Base-by-base conservation (phyloP, 345 rosid species). In the Sisymbrium altissimum region DNA sequence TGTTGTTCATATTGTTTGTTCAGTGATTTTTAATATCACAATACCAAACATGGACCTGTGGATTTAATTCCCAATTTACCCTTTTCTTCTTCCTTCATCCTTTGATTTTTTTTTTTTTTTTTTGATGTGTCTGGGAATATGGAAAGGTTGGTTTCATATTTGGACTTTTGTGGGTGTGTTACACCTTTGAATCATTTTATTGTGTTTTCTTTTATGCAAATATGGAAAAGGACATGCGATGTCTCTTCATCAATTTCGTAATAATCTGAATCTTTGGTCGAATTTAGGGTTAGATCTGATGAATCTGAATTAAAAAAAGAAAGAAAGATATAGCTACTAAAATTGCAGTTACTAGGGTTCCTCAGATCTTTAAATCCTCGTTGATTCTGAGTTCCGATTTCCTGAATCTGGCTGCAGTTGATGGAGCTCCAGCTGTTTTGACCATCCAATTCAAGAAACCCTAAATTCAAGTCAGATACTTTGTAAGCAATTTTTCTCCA, bases 251-350 rank as follows among this genome's bases (percentile, higher is more conserved):
- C 25, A 60, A 52, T 61, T 25, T 40, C 52, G 18, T 72, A 27
- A 58, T 57, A 58, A 66, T 73, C 77, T 80, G 68, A 72, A 71
- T 77, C 72, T 54, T 14, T 66, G 64, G 39, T 63, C 49, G n/a
- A 80, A 52, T 44, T 76, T 73, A 73, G 81, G 79, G 36, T 77
- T 80, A 76, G 86, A 86, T 86, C 87, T 82, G 82, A 45, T 77
- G 65, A 72, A 63, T 62, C 67, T 79, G 72, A 71, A 55, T 50
- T 69, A 40, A 56, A 27, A 1, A 45, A 23, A 1, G 3, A 23
- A 23, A 23, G 3, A 30, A 4, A 7, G 2, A 19, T 6, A 23
- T 18, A n/a, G n/a, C n/a, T 59, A 23, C 50, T 17, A 70, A 52
- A 27, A 50, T 27, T 18, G 43, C 43, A 57, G 35, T 57, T 36